phyloP scores from a whole-genome alignment of 345 rosid species.

The Citrus mangshanensis region DNA sequence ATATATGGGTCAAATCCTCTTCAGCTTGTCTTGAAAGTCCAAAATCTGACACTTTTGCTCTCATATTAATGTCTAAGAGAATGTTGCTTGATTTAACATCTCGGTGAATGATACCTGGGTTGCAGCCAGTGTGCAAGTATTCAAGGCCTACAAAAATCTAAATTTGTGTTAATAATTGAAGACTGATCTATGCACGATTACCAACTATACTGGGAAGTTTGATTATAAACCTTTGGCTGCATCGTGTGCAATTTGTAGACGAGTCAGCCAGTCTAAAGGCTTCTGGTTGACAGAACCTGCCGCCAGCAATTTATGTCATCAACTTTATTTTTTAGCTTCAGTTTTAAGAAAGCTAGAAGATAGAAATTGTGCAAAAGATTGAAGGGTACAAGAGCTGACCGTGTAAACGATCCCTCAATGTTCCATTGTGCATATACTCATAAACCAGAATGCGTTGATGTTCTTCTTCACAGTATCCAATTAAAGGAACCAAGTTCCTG shows the following conservation, averaged over 20 bases:
- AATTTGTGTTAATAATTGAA: conserved; percentile 24
- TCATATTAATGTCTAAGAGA: conserved; percentile 86
- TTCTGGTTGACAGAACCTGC: conserved; percentile 62
- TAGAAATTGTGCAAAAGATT: not conserved
- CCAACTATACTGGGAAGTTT: conserved; percentile 5
- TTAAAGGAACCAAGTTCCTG: conserved; percentile 89
- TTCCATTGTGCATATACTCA: conserved; percentile 98
- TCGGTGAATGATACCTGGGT: conserved; percentile 89
- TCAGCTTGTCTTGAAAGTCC: conserved; percentile 97
- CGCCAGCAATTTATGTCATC: conserved; percentile 13
- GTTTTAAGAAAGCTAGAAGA: not conserved
- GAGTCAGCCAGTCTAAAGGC: conserved; percentile 66
- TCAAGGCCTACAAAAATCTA: conserved; percentile 81
- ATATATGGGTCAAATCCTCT: conserved; percentile 84
- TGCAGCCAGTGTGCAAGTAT: conserved; percentile 95
- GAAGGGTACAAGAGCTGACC: conserved; percentile 36
- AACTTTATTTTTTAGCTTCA: not conserved
- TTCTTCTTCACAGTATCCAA: conserved; percentile 93
- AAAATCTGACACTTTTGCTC: conserved; percentile 95
- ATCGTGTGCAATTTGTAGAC: conserved; percentile 81
- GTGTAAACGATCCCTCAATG: conserved; percentile 73
- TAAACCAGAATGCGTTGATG: conserved; percentile 69
- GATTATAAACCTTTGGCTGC: conserved; percentile 80
- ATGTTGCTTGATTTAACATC: conserved; percentile 97
- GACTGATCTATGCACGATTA: conserved; percentile 1